Base-by-base conservation (phyloP, 1,139 yeast genomes). In the Komagataea norvegica region DNA sequence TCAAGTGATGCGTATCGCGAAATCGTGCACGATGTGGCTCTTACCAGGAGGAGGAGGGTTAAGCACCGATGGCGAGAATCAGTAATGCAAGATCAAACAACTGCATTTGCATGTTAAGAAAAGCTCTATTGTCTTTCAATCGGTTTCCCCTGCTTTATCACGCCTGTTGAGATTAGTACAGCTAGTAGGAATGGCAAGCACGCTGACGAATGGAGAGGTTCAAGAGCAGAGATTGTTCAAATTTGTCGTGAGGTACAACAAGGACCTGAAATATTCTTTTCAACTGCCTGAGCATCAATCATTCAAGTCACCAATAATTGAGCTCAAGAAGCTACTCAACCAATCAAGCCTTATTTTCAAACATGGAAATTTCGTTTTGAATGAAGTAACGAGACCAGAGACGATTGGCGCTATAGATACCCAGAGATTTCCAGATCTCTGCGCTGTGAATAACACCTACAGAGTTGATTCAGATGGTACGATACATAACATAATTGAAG, bases 401-500 rank as follows among this genome's bases (percentile, higher is more conserved):
- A 22, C 10, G 15, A 21, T 31, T 24, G 29, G 34, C 14, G 34
- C 34, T 23, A 9, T 31, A 14, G 34, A 31, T 14, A 10, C 24
- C 5, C n/a, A 6, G 10, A 25, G 25, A 9, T 3, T 16, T 8
- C 18, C 8, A 8, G 25, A 25, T 10, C 14, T 8, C 6, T 21
- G 5, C 13, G n/a, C 13, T 8, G 14, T 11, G 21, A 9, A 11
- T 7, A 24, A 14, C 11, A 8, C 18, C 13, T 14, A 16, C 21
- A 11, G 14, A 23, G 17, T 6, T 14, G 29, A 26, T 16, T 6
- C 13, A n/a, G 20, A 25, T 4, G 29, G 29, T 23, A 9, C 13
- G n/a, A 27, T 25, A 15, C 13, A 10, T 24, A 31, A 31, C 11
- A 17, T 25, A 11, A 15, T 31, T 13, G 17, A 24, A n/a, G 34